Percentiles rank a stretch among this genome's conserved stretches.
Conservation (phyloP, 805 yeast species). For the Ogataea saltuana region DNA sequence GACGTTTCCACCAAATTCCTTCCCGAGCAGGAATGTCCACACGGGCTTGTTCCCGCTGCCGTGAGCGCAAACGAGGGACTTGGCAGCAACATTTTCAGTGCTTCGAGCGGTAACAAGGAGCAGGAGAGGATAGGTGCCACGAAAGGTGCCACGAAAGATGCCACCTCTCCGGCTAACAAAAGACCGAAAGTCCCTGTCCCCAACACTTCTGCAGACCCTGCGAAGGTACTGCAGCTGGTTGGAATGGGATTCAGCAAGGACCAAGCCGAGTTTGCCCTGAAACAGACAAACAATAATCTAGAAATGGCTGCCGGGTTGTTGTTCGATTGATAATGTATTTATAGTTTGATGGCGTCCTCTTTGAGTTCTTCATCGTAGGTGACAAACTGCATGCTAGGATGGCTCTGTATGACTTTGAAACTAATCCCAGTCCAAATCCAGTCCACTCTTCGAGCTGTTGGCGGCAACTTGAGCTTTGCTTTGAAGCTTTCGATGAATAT, state of each 20-base stretch:
- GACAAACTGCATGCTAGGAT: constrained; percentile 47
- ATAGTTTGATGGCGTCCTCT: constrained; percentile 22
- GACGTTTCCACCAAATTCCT: constrained; percentile 71
- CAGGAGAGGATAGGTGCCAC: constrained; percentile 18
- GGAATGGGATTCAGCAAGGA: constrained; percentile 69
- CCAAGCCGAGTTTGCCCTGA: constrained; percentile 66
- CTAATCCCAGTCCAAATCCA: constrained; percentile 73
- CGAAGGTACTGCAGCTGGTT: constrained; percentile 46
- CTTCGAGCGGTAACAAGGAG: constrained; percentile 5
- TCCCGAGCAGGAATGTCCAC: constrained; percentile 68
- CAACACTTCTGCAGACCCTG: constrained; percentile 27
- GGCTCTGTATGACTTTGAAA: constrained; percentile 54
- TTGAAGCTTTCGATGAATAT: constrained; percentile 78
- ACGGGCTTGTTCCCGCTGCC: constrained; percentile 24
- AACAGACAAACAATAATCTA: constrained; percentile 69
- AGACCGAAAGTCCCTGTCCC: constrained; percentile 28
- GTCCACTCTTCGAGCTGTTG: constrained; percentile 42
- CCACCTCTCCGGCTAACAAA: constrained; percentile 6
- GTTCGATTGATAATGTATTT: constrained; percentile 37
- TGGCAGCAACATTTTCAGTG: constrained; percentile 39
- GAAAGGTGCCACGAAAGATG: constrained; percentile 12
- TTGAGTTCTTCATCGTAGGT: constrained; percentile 22
- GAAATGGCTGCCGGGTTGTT: constrained; percentile 84
- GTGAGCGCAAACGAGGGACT: constrained; percentile 25
- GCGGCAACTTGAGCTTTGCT: constrained; percentile 60